phyloP scores from a whole-genome alignment of 2,329 filamentous ascomycete genomes.

The Sporothrix protearum region DNA sequence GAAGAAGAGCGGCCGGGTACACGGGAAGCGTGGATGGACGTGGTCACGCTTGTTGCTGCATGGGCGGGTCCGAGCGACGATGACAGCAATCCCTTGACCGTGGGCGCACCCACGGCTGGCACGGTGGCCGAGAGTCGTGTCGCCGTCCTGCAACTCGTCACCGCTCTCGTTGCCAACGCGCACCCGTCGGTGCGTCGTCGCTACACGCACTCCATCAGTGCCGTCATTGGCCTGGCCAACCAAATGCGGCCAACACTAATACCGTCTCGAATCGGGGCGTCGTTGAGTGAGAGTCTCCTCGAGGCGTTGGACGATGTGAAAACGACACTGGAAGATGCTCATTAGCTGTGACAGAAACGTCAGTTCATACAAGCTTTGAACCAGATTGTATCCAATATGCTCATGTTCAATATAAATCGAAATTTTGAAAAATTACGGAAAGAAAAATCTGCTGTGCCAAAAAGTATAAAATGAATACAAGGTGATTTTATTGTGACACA shows the following conservation, averaged over 20 bases:
- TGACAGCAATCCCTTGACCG: constrained; percentile 43
- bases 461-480: not conserved
- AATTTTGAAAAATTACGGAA: not conserved
- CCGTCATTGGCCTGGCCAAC: constrained; percentile 47
- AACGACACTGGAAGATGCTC: constrained; percentile 27
- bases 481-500: too few species aligned
- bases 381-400: not conserved
- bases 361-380: not conserved
- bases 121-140: constrained; percentile 49
- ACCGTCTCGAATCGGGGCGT: constrained; percentile 26
- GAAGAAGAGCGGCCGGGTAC: constrained; percentile 44
- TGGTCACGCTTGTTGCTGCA: constrained; percentile 50
- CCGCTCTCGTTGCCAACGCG: constrained; percentile 48
- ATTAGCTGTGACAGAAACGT: not conserved
- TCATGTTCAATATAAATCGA: not conserved
- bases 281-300: constrained; percentile 32
- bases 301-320: constrained; percentile 47
- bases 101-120: constrained; percentile 12
- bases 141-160: constrained; percentile 54
- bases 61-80: constrained; percentile 42
- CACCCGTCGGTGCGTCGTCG: constrained; percentile 47
- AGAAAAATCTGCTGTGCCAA: not conserved
- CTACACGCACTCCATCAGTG: constrained; percentile 50
- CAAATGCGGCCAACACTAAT: constrained; percentile 39
- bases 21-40: constrained; percentile 55